Evolutionary conservation across 2,329 filamentous ascomycete genomes (phyloP), one percentile per base, ranked within the genome.

Genomic region (Xylaria sp.): DNA sequence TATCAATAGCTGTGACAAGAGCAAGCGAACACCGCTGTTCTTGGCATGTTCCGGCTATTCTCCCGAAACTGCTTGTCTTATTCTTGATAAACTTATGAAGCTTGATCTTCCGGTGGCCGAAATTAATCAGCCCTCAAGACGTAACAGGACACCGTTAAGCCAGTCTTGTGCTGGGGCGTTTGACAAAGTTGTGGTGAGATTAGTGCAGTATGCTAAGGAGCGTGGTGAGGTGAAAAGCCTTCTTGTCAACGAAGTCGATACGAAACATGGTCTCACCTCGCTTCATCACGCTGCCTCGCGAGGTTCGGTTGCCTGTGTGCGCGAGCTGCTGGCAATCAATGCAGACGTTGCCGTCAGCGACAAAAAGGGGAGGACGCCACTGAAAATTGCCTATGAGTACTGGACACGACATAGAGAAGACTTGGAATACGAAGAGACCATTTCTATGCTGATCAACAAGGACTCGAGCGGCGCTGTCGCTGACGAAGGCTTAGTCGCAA

Each of bases 131-230:
- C 43, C 43, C 18, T n/a, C 43, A n/a, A n/a, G 18, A 5, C 43
- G 43, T n/a, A 20, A 15, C 43, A 46, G 43, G 43, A 46, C 43
- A n/a, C 43, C 18, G 18, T 46, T 46, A 18, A 15, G 43, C 43
- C 43, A 46, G 43, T 46, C 43, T 46, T 46, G 18, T 15, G 43
- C 43, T 18, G 9, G 43, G 1, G 43, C 13, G 7, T 46, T 46
- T 3, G 43, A n/a, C 18, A 9, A 46, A 20, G 2, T 46, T 46
- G 43, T 46, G 3, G 15, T 18, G 18, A 46, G 8, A 20, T 15
- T 46, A n/a, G 43, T n/a, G 43, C 43, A 46, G 43, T 46, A 46
- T 46, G 43, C 43, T 46, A 46, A 46, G 43, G 43, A 46, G 18
- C 43, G 18, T 46, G 18, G 20, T n/a, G 43, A 46, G 18, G 15